Evolutionary conservation across 441 rosid species (phyloP).

Genomic region (Erysimum cheiri): DNA sequence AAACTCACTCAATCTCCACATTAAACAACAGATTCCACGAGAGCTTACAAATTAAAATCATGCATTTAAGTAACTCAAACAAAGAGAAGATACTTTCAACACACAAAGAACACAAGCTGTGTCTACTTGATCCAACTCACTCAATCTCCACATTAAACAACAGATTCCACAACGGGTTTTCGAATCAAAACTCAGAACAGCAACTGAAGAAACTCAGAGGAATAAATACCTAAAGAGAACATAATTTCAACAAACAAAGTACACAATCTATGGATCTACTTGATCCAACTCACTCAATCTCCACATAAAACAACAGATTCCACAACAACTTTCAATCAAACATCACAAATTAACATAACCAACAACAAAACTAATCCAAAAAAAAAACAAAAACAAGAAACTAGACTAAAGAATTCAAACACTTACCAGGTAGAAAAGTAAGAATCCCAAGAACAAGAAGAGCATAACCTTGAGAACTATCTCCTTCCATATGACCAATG

Average conservation of each 20-base stretch:
- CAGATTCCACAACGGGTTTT: background rate
- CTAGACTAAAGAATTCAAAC: background rate
- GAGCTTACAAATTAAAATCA: too few relatives aligned
- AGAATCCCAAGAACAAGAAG: slow-evolving; percentile 77
- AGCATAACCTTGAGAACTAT: slow-evolving; percentile 79
- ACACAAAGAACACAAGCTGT: background rate
- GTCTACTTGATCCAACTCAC: background rate
- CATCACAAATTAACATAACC: background rate
- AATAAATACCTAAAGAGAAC: background rate
- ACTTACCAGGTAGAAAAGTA: slow-evolving; percentile 84
- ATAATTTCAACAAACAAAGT: too few relatives aligned
- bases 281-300: background rate
- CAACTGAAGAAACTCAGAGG: background rate
- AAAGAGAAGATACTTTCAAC: background rate
- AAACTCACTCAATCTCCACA: background rate
- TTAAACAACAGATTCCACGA: background rate
- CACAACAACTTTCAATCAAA: background rate
- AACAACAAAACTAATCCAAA: too few relatives aligned
- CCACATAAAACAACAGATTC: slow-evolving; percentile 3
- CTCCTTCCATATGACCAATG: slow-evolving; percentile 90
- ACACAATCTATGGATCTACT: too few relatives aligned
- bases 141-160: background rate
- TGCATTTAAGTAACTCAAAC: background rate
- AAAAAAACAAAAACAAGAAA: background rate
- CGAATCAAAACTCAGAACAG: background rate